Conservation (phyloP, 441 rosid genomes). For the Croton setiger region DNA sequence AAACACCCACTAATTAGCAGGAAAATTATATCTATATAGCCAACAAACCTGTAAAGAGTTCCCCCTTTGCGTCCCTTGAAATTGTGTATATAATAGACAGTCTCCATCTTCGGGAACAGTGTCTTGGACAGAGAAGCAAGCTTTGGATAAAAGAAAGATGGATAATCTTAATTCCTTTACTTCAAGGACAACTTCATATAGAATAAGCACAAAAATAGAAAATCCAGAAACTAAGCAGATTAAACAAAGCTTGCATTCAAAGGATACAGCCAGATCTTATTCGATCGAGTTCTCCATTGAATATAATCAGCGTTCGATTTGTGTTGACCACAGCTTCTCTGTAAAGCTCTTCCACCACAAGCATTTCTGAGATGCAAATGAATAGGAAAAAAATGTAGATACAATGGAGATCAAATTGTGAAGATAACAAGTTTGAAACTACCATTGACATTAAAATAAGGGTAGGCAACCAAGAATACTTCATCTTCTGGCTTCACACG, state of each 20-base stretch:
- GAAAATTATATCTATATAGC: not conserved
- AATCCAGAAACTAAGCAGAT: constrained; percentile 7
- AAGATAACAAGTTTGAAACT: constrained; percentile 22
- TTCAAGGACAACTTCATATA: no score
- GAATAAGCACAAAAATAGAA: no score
- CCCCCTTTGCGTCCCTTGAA: constrained; percentile 89
- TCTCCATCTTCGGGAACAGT: constrained; percentile 79
- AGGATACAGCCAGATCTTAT: constrained; percentile 99
- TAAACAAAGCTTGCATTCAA: constrained; percentile 5
- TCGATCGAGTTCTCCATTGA: constrained; percentile 96
- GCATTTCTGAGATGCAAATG: constrained; percentile 66
- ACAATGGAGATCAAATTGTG: constrained; percentile 10
- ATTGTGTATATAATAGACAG: constrained; percentile 90
- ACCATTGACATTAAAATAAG: constrained; percentile 94
- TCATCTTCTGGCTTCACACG: constrained; percentile 78
- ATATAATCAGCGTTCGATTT: constrained; percentile 59
- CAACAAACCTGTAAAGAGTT: constrained; percentile 71
- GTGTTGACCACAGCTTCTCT: constrained; percentile 74
- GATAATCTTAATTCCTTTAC: constrained; percentile 65
- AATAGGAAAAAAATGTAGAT: constrained; percentile 15
- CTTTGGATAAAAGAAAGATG: constrained; percentile 92
- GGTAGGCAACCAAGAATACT: constrained; percentile 80
- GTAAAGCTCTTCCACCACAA: constrained; percentile 96
- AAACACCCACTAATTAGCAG: no score
- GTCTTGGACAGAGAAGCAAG: constrained; percentile 72